phyloP scores from a whole-genome alignment of 2,329 filamentous ascomycete species.

The Xylariaceae sp. region DNA sequence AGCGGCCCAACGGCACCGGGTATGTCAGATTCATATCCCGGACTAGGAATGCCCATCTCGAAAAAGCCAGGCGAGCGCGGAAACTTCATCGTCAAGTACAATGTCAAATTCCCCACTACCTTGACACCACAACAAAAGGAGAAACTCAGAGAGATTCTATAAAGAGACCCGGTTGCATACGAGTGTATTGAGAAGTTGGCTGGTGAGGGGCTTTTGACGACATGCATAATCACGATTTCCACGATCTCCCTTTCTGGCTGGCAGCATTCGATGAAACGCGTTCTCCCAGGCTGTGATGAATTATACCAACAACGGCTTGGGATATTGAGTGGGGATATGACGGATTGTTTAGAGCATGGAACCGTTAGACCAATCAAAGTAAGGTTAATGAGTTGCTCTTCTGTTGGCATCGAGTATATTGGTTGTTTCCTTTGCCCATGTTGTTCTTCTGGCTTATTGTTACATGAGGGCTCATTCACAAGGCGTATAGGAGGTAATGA shows the following conservation, averaged over 20 bases:
- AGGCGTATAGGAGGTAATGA: conserved; percentile 16
- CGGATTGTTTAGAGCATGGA: conserved; percentile 7
- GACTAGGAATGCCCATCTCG: conserved; percentile 91
- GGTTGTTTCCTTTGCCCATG: background rate
- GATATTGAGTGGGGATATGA: conserved; percentile 8
- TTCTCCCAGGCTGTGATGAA: background rate
- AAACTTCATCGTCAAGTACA: conserved; percentile 87
- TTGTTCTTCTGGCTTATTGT: conserved; percentile 3
- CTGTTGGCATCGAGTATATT: conserved; percentile 1
- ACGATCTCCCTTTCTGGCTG: conserved; percentile 18
- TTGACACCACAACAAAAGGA: conserved; percentile 82
- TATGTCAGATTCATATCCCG: conserved; percentile 80
- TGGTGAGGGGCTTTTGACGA: conserved; percentile 1
- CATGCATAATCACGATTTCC: conserved; percentile 15
- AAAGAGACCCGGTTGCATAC: conserved; percentile 30
- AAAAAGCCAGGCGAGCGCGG: conserved; percentile 87
- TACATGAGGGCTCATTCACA: conserved; percentile 1
- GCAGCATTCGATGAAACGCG: conserved; percentile 13
- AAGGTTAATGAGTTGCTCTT: background rate
- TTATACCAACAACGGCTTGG: background rate
- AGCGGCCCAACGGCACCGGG: conserved; percentile 85
- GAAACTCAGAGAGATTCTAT: conserved; percentile 80
- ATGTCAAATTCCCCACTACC: conserved; percentile 87
- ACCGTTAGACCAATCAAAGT: background rate
- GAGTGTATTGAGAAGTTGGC: background rate